These are phyloP conservation scores for Blastobotrys attinorum DNA, from an alignment of 805 yeast genomes.

Conservation along the genomic window DNA sequence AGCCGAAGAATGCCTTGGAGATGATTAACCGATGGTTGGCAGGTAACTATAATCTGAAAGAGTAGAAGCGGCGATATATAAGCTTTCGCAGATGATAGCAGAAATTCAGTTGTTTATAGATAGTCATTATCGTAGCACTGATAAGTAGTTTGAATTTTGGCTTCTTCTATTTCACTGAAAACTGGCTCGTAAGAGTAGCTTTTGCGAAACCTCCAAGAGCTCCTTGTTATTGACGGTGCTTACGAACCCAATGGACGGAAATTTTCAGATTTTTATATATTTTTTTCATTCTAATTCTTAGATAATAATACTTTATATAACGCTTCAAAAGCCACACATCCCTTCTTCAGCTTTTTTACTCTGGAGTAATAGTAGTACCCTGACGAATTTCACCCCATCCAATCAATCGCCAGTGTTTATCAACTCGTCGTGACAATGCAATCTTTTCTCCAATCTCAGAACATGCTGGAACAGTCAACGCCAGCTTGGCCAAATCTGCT, in stretches of 20 bases:
- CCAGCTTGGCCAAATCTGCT: slow-evolving; percentile 98
- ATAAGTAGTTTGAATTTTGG: not conserved
- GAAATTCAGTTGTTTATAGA: no score
- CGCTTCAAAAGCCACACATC: no score
- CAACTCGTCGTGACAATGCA: slow-evolving; percentile 97
- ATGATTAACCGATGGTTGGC: slow-evolving; percentile 82
- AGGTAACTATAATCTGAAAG: slow-evolving; percentile 41
- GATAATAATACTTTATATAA: no score
- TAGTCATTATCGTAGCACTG: no score
- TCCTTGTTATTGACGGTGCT: no score
- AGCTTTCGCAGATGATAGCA: no score
- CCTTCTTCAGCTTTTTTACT: no score
- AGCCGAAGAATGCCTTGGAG: slow-evolving; percentile 67
- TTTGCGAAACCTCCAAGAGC: no score
- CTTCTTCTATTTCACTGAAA: not conserved
- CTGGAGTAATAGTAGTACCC: slow-evolving; percentile 42
- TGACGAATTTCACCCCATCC: slow-evolving; percentile 99
- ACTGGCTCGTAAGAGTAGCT: no score
- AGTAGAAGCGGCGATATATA: no score
- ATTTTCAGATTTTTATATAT: not conserved
- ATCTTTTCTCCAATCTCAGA: slow-evolving; percentile 97
- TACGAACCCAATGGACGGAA: no score
- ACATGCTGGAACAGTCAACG: slow-evolving; percentile 96
- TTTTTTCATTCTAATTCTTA: not conserved
- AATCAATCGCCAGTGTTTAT: slow-evolving; percentile 98